Evolutionary conservation across 257 asterid genomes (phyloP).

Genomic region (Parsonsia alboflavescens): DNA sequence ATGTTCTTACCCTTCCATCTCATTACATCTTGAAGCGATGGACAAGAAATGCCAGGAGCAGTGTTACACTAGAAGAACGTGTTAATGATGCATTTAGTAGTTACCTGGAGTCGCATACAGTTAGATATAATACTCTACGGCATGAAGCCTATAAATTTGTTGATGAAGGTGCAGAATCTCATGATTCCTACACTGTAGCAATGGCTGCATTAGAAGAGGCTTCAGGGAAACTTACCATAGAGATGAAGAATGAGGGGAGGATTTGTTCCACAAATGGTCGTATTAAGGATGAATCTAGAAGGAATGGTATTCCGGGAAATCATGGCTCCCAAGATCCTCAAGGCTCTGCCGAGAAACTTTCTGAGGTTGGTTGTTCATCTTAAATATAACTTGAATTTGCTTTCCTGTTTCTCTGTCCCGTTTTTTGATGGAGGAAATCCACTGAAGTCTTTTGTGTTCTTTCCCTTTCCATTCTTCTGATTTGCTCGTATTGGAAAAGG

Average conservation of each 20-base stretch:
- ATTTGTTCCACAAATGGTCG: constrained; percentile 40
- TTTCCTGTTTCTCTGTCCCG: not conserved
- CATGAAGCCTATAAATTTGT: constrained; percentile 85
- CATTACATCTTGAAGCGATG: constrained; percentile 80
- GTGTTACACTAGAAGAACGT: constrained; percentile 59
- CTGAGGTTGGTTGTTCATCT: constrained; percentile 54
- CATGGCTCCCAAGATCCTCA: constrained; percentile 33
- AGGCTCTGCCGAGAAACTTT: constrained; percentile 47
- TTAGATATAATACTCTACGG: constrained; percentile 75
- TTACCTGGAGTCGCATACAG: constrained; percentile 95
- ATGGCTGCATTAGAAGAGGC: constrained; percentile 79
- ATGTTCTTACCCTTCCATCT: constrained; percentile 88
- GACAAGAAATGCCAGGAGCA: constrained; percentile 91
- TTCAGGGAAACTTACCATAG: constrained; percentile 51
- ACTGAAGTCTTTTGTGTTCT: not conserved
- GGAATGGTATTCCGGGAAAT: constrained; percentile 27
- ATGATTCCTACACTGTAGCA: constrained; percentile 52
- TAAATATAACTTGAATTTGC: not conserved
- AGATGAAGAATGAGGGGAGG: constrained; percentile 54
- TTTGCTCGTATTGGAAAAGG: not conserved
- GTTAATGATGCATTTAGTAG: constrained; percentile 47
- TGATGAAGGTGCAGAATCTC: constrained; percentile 75
- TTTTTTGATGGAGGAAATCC: not conserved
- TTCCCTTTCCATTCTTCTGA: not conserved
- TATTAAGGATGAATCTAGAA: constrained; percentile 31